phyloP scores from a whole-genome alignment of 1,139 yeast genomes.

The Protomyces inouyei region DNA sequence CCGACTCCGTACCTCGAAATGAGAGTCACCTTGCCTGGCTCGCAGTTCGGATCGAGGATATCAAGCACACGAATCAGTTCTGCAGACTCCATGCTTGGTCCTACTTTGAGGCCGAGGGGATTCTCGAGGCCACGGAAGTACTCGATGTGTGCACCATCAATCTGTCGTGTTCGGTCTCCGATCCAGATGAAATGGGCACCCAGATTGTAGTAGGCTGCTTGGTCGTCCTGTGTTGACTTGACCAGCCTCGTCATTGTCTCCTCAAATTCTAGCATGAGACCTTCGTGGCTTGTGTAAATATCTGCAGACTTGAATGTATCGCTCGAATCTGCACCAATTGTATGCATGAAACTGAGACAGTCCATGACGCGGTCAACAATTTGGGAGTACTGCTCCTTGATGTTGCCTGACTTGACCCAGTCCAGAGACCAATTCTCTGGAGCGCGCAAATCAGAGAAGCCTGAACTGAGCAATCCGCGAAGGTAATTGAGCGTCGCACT shows the following conservation, averaged over 20 bases:
- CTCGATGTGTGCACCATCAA: conserved; percentile 47
- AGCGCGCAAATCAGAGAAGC: conserved; percentile 44
- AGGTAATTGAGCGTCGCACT: conserved; percentile 46
- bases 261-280: conserved; percentile 44
- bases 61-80: conserved; percentile 43
- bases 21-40: conserved; percentile 44
- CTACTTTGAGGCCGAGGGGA: conserved; percentile 47
- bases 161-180: conserved; percentile 46
- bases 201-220: conserved; percentile 42
- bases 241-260: conserved; percentile 43
- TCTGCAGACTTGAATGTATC: conserved; percentile 40
- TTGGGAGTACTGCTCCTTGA: conserved; percentile 41
- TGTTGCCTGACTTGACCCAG: conserved; percentile 42
- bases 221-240: conserved; percentile 34
- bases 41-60: conserved; percentile 43
- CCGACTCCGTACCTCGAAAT: conserved; percentile 45
- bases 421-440: conserved; percentile 46
- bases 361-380: conserved; percentile 42
- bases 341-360: conserved; percentile 42
- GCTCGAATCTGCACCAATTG: conserved; percentile 42
- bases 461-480: conserved; percentile 40
- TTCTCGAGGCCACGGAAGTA: conserved; percentile 46
- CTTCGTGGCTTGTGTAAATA: conserved; percentile 45
- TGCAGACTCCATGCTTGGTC: conserved; percentile 43
- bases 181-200: conserved; percentile 48